These are phyloP conservation scores for Phanerochaete sordida DNA, from an alignment of 768 basidiomycete species.

Conservation along the genomic window DNA sequence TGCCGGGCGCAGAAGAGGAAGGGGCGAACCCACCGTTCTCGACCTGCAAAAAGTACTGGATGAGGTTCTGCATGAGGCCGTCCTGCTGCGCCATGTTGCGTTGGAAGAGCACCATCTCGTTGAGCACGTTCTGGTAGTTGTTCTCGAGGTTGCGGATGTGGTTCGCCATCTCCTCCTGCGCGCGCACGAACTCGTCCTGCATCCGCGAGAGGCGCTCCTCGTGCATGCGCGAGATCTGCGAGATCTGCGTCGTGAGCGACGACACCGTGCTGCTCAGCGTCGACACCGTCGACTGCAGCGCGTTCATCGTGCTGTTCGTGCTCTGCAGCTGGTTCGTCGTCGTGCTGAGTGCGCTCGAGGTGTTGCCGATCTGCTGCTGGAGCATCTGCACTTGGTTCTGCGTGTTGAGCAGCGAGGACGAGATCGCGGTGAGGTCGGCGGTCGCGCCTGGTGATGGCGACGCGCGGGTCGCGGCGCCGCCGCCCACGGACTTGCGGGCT, in stretches of 20 bases:
- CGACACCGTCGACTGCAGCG: conserved; percentile 44
- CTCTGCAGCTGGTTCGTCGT: background rate
- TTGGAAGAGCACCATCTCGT: conserved; percentile 72
- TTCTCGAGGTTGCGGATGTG: conserved; percentile 57
- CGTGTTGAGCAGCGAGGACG: background rate
- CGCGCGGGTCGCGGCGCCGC: conserved; percentile 14
- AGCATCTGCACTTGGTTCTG: background rate
- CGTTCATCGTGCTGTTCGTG: conserved; percentile 21
- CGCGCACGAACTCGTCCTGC: conserved; percentile 22
- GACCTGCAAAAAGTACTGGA: conserved; percentile 75
- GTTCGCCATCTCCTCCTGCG: conserved; percentile 47
- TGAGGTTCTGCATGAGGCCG: conserved; percentile 73
- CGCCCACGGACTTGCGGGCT: conserved; percentile 27
- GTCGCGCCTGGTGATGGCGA: conserved; percentile 26
- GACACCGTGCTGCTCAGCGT: background rate
- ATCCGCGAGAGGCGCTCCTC: conserved; percentile 34
- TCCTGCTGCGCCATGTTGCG: conserved; percentile 82
- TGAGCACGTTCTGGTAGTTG: conserved; percentile 65
- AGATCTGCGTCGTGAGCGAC: background rate
- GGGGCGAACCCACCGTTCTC: conserved; percentile 50
- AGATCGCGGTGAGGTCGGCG: background rate
- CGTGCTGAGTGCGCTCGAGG: background rate
- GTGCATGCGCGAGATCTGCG: background rate
- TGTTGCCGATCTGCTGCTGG: background rate
- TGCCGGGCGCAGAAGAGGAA: conserved; percentile 21